Percentiles rank a stretch among this genome's conserved stretches.
phyloP scores from a whole-genome alignment of 2,329 filamentous ascomycete species.

The Hypomyces rosellus region DNA sequence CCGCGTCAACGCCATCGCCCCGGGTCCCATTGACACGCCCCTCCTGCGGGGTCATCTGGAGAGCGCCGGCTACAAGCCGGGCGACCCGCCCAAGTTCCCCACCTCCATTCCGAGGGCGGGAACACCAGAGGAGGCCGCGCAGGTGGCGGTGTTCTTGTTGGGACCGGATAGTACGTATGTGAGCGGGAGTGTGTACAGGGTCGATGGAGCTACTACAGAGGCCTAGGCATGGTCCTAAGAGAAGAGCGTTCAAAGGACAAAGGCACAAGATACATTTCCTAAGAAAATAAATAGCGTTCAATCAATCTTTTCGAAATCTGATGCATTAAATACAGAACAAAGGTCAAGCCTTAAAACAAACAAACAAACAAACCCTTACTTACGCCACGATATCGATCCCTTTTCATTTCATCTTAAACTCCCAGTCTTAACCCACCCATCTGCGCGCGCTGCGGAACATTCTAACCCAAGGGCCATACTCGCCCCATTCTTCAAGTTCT shows the following conservation, averaged over 20 bases:
- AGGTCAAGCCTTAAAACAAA: constrained; percentile 1
- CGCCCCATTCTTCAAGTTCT: constrained; percentile 62
- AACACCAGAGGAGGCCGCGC: constrained; percentile 32
- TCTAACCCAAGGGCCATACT: constrained; percentile 77
- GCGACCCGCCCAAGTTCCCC: constrained; percentile 36
- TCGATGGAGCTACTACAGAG: constrained; percentile 32
- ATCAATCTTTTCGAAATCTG: not conserved
- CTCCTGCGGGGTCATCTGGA: constrained; percentile 41
- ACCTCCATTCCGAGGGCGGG: constrained; percentile 38
- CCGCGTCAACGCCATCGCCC: constrained; percentile 40
- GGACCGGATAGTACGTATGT: constrained; percentile 30
- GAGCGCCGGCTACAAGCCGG: constrained; percentile 24
- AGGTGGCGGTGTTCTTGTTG: constrained; percentile 29
- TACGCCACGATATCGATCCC: not conserved
- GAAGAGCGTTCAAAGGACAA: not conserved
- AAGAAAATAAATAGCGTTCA: not conserved
- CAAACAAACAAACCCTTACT: not conserved
- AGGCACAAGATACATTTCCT: not conserved
- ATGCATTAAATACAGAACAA: not conserved
- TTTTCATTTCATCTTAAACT: not conserved
- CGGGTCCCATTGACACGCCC: constrained; percentile 44
- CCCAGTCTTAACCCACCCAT: constrained; percentile 62
- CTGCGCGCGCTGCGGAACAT: constrained; percentile 82
- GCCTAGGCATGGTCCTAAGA: no score
- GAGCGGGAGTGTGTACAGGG: constrained; percentile 35